phyloP scores from a whole-genome alignment of 768 basidiomycete genomes.

The Phylloporus scabripes region DNA sequence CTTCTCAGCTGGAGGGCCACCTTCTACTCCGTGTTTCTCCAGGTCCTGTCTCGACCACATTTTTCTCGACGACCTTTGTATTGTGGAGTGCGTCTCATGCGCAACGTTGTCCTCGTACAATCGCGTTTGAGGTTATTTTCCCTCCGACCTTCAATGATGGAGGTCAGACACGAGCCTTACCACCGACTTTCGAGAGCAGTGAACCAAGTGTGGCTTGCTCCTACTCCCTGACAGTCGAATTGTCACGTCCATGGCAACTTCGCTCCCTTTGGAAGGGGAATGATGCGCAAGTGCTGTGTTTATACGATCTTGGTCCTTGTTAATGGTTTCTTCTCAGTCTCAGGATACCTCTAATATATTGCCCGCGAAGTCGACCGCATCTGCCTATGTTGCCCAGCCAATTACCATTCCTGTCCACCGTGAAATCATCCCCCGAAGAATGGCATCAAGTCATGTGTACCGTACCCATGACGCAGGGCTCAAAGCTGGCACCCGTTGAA shows the following conservation, averaged over 20 bases:
- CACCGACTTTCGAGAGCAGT: slow-evolving; percentile 40
- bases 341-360: slow-evolving; percentile 45
- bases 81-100: slow-evolving; percentile 17
- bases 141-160: slow-evolving; percentile 43
- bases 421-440: slow-evolving; percentile 63
- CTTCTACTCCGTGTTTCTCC: slow-evolving; percentile 16
- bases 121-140: slow-evolving; percentile 41
- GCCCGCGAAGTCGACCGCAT: slow-evolving; percentile 50
- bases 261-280: slow-evolving; percentile 41
- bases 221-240: slow-evolving; percentile 43
- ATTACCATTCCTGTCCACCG: slow-evolving; percentile 47
- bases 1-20: slow-evolving; percentile 22
- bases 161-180: slow-evolving; percentile 33
- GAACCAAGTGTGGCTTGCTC: slow-evolving; percentile 31
- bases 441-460: slow-evolving; percentile 49
- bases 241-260: slow-evolving; percentile 36
- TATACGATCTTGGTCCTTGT: not conserved
- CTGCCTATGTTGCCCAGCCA: slow-evolving; percentile 44
- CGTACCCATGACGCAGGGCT: slow-evolving; percentile 35
- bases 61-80: slow-evolving; percentile 15
- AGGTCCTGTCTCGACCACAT: slow-evolving; percentile 7
- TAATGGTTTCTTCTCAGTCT: slow-evolving; percentile 32
- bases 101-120: slow-evolving; percentile 28
- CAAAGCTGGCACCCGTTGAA: slow-evolving; percentile 37
- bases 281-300: slow-evolving; percentile 37